These are phyloP conservation scores for Blastocystis sp. DNA, from an alignment of 352 stramenopile genomes.

Conservation along the genomic window DNA sequence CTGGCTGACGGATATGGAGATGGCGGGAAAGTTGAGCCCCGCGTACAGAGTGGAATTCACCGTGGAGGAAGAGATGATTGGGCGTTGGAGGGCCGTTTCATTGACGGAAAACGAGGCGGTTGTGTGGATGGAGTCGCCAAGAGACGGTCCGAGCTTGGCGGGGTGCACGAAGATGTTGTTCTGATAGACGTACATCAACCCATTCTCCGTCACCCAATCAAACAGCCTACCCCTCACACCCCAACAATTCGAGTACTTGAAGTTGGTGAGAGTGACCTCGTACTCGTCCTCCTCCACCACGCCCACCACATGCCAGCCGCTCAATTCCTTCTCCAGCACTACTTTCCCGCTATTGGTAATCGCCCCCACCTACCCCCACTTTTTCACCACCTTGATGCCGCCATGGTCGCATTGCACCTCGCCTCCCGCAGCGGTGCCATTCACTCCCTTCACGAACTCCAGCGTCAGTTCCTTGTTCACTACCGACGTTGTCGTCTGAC, in stretches of 20 bases:
- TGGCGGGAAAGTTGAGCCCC: conserved; percentile 20
- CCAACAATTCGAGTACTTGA: background rate
- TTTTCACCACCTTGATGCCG: background rate
- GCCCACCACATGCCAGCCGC: background rate
- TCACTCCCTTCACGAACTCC: background rate
- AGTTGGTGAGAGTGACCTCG: background rate
- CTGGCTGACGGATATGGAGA: background rate
- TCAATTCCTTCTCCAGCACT: background rate
- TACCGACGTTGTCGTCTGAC: conserved; percentile 3
- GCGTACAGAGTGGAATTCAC: background rate
- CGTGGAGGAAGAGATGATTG: background rate
- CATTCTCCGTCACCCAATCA: background rate
- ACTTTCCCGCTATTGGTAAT: background rate
- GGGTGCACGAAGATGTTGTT: conserved; percentile 1
- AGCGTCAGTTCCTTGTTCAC: background rate
- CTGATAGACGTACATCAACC: conserved; percentile 24
- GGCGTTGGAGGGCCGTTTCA: background rate
- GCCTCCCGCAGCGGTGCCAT: conserved; percentile 2
- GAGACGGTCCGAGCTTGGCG: background rate
- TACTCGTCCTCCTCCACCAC: background rate
- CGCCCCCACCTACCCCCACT: background rate
- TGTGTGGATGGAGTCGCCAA: background rate
- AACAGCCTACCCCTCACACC: conserved; percentile 7
- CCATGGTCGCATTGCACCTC: background rate
- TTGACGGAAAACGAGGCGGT: background rate